Evolutionary conservation across 2,329 filamentous ascomycete genomes (phyloP).

Genomic region (Tolypocladium sp.): DNA sequence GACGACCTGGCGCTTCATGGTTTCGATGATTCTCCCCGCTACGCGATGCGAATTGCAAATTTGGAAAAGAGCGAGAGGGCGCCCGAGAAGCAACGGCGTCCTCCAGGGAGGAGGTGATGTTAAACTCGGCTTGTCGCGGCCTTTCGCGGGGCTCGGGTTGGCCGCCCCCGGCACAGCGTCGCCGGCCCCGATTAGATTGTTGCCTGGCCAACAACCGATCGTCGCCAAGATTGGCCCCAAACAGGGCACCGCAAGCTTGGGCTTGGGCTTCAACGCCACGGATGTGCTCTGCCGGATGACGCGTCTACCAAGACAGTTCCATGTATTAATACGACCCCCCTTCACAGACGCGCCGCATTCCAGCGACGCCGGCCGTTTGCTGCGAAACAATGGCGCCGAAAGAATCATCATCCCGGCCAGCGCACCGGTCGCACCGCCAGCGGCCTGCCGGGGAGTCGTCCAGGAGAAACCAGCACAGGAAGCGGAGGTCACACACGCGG

Average conservation of each 20-base stretch:
- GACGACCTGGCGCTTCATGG: slow-evolving; percentile 23
- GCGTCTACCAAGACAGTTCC: background rate
- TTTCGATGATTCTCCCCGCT: slow-evolving; percentile 2
- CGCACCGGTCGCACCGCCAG: slow-evolving; percentile 15
- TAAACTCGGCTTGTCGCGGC: slow-evolving; percentile 29
- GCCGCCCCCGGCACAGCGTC: background rate
- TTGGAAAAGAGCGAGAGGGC: slow-evolving; percentile 1
- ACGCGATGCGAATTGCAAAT: slow-evolving; percentile 2
- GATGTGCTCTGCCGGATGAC: background rate
- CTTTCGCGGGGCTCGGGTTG: slow-evolving; percentile 16
- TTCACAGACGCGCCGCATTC: slow-evolving; percentile 11
- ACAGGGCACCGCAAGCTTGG: background rate
- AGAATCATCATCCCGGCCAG: slow-evolving; percentile 20
- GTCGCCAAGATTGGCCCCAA: background rate
- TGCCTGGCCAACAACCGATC: slow-evolving; percentile 27
- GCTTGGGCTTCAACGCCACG: background rate
- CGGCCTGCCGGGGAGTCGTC: slow-evolving; percentile 17
- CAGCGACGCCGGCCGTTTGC: slow-evolving; percentile 8
- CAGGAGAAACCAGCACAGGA: slow-evolving; percentile 25
- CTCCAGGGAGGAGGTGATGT: slow-evolving; percentile 11
- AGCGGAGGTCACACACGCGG: slow-evolving; percentile 22
- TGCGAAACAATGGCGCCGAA: slow-evolving; percentile 22
- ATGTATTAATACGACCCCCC: background rate
- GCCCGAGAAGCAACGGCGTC: background rate
- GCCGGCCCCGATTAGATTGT: slow-evolving; percentile 23